Percentiles rank a stretch among this genome's conserved stretches.
These are phyloP conservation scores for Phytophthora sp. DNA, from an alignment of 352 stramenopile species.

Conservation along the genomic window DNA sequence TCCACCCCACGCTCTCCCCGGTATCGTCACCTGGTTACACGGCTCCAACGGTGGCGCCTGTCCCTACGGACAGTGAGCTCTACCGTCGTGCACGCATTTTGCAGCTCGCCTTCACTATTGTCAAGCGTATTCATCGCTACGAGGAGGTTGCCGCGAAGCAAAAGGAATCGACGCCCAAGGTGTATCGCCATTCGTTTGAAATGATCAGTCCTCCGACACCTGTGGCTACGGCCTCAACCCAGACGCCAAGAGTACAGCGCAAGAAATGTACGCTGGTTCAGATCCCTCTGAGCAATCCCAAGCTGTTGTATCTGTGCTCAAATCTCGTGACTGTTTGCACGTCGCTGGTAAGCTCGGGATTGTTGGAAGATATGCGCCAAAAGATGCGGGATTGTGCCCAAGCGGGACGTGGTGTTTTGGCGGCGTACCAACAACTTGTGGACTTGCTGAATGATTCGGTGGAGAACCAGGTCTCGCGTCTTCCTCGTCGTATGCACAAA, in stretches of 20 bases:
- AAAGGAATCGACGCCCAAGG: conserved; percentile 33
- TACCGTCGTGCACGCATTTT: conserved; percentile 64
- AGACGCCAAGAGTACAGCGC: conserved; percentile 20
- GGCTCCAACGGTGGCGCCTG: conserved; percentile 28
- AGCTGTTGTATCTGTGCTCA: conserved; percentile 62
- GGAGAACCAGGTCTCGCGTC: conserved; percentile 45
- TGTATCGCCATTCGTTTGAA: conserved; percentile 68
- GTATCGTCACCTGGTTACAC: conserved; percentile 32
- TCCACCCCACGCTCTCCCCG: conserved; percentile 42
- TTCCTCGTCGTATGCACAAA: conserved; percentile 51
- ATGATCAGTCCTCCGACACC: conserved; percentile 53
- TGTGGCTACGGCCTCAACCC: not conserved
- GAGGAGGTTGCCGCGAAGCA: conserved; percentile 56
- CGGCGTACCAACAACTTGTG: conserved; percentile 53
- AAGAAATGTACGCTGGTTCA: conserved; percentile 52
- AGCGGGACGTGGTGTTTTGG: conserved; percentile 40
- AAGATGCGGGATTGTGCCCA: conserved; percentile 55
- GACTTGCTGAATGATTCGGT: conserved; percentile 56
- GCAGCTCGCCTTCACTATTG: conserved; percentile 63
- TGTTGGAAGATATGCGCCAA: conserved; percentile 57
- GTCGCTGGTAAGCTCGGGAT: conserved; percentile 39
- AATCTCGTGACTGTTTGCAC: conserved; percentile 60
- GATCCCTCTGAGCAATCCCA: conserved; percentile 67
- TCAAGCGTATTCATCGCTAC: conserved; percentile 67
- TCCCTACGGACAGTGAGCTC: conserved; percentile 49